phyloP scores from a whole-genome alignment of 768 basidiomycete species.

The Trametes meyenii region DNA sequence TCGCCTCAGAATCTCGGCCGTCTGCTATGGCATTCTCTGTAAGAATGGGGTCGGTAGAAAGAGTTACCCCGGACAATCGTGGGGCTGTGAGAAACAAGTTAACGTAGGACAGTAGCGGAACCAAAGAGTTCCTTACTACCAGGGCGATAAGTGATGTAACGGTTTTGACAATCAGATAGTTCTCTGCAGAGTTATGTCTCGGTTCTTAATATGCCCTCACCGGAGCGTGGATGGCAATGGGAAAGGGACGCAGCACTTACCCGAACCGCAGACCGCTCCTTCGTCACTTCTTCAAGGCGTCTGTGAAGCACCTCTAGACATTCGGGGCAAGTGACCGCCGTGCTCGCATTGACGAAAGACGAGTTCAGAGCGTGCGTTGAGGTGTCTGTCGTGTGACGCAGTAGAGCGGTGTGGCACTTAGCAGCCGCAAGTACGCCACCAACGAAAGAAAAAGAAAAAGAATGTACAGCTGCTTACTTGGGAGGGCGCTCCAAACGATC shows the following conservation, averaged over 20 bases:
- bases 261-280: conserved; percentile 3
- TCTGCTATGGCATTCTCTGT: no score
- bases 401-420: neutral
- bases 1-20: no score
- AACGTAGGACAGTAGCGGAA: no score
- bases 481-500: conserved; percentile 1
- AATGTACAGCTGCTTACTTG: neutral
- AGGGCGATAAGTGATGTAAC: no score
- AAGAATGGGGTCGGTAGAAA: no score
- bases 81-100: no score
- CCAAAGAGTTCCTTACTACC: no score
- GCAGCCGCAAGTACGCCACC: no score
- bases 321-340: neutral
- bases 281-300: neutral
- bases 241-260: neutral
- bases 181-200: neutral
- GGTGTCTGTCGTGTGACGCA: neutral
- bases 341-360: neutral
- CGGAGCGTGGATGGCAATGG: no score
- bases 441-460: neutral
- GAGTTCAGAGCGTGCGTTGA: conserved; percentile 3
- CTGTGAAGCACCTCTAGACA: neutral
- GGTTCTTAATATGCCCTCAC: no score
- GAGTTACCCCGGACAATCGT: no score
- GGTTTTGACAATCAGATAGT: neutral